A percentile compares a stretch with the other conserved stretches of the same genome.
phyloP scores from a whole-genome alignment of 2,329 filamentous ascomycete genomes.

The Biscogniauxia mediterranea region DNA sequence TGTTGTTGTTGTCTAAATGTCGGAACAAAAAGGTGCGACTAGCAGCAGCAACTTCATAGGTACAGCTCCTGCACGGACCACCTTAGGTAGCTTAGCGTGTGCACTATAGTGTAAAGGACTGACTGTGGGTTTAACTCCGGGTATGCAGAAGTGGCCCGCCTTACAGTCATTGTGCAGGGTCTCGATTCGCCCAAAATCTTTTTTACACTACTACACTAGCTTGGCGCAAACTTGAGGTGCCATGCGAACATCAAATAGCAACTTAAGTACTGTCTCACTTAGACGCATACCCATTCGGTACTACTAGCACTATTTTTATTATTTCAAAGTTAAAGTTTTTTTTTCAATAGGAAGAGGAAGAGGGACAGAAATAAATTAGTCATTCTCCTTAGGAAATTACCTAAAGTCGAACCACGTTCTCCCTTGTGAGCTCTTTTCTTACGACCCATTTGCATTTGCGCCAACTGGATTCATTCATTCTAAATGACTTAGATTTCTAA shows the following conservation, averaged over 20 bases:
- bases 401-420: background rate
- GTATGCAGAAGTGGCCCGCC: background rate
- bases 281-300: background rate
- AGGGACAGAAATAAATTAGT: background rate
- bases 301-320: background rate
- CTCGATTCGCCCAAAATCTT: conserved; percentile 10
- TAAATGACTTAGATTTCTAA: no score
- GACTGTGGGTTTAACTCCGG: conserved; percentile 1
- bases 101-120: background rate
- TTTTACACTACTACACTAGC: no score
- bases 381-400: background rate
- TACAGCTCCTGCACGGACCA: background rate
- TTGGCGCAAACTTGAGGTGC: conserved; percentile 7
- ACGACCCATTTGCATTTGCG: no score
- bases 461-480: no score
- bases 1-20: conserved; percentile 4
- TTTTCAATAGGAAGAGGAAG: background rate
- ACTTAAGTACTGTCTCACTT: background rate
- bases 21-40: conserved; percentile 7
- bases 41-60: background rate
- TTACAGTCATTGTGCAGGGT: conserved; percentile 12
- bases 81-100: no score
- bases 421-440: background rate
- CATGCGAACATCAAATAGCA: conserved; percentile 1
- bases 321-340: no score